Percentiles rank a stretch among this genome's conserved stretches.
Evolutionary conservation across 306 rosid species (phyloP).

Genomic region (Ormosia emarginata): DNA sequence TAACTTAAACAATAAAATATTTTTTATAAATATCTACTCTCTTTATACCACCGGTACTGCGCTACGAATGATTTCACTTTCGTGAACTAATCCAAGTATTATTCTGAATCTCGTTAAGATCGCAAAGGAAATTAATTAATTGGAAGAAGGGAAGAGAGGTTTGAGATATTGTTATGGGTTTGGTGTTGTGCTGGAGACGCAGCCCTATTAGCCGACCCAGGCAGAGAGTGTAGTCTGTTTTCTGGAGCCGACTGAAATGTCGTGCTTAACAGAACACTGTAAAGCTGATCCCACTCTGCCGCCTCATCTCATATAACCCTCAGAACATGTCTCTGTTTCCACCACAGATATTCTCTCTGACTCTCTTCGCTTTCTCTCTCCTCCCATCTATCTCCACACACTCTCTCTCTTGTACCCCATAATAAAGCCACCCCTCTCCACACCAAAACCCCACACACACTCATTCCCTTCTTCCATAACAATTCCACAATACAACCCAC

Average conservation of each 20-base stretch:
- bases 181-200: background rate
- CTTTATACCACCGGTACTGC: too few relatives aligned
- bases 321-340: slow-evolving; percentile 43
- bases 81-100: too few relatives aligned
- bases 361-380: slow-evolving; percentile 19
- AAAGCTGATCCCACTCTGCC: slow-evolving; percentile 61
- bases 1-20: too few relatives aligned
- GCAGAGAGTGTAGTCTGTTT: background rate
- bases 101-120: too few relatives aligned
- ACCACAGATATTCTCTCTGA: slow-evolving; percentile 27
- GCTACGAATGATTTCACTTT: too few relatives aligned
- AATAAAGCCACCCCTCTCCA: slow-evolving; percentile 37
- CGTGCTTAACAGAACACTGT: slow-evolving; percentile 69
- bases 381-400: background rate
- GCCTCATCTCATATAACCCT: slow-evolving; percentile 45
- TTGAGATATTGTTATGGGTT: too few relatives aligned
- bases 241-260: slow-evolving; percentile 62
- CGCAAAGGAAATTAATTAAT: too few relatives aligned
- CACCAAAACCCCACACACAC: background rate
- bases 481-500: background rate
- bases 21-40: too few relatives aligned
- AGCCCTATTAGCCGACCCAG: slow-evolving; percentile 45
- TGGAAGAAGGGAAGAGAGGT: too few relatives aligned
- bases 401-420: slow-evolving; percentile 23
- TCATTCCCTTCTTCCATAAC: background rate